These are phyloP conservation scores for Tetrapisispora pingtungensis DNA, from an alignment of 805 yeast genomes.

Conservation along the genomic window DNA sequence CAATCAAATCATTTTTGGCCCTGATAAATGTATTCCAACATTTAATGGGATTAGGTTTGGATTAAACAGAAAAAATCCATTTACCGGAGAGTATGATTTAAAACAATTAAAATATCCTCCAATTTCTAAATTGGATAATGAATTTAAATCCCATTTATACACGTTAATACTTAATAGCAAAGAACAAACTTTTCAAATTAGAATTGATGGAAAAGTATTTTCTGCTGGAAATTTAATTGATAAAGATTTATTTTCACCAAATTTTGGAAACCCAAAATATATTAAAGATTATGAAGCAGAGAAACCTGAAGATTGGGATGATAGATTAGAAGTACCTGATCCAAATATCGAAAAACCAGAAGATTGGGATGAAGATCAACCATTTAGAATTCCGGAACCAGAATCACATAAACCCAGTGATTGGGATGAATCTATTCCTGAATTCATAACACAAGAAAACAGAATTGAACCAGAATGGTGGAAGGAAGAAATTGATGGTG, in stretches of 20 bases:
- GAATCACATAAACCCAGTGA: slow-evolving; percentile 56
- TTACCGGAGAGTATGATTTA: slow-evolving; percentile 50
- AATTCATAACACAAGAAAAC: slow-evolving; percentile 54
- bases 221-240: slow-evolving; percentile 59
- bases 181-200: slow-evolving; percentile 57
- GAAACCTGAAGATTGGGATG: slow-evolving; percentile 82
- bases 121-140: slow-evolving; percentile 39
- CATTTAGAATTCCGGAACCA: slow-evolving; percentile 53
- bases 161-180: slow-evolving; percentile 61
- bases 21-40: slow-evolving; percentile 72
- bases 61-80: slow-evolving; percentile 46
- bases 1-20: slow-evolving; percentile 71
- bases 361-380: slow-evolving; percentile 76
- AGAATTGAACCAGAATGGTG: slow-evolving; percentile 67
- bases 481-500: slow-evolving; percentile 88
- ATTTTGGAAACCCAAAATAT: slow-evolving; percentile 52
- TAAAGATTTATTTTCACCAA: slow-evolving; percentile 50
- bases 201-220: slow-evolving; percentile 69
- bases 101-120: slow-evolving; percentile 63
- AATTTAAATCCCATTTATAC: slow-evolving; percentile 54
- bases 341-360: slow-evolving; percentile 66
- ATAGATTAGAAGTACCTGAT: slow-evolving; percentile 54
- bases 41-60: slow-evolving; percentile 74
- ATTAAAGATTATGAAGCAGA: slow-evolving; percentile 46
- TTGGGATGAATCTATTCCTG: slow-evolving; percentile 64